These are phyloP conservation scores for Rhizopus microsporus DNA, from an alignment of 371 early-diverging fungal species.

Conservation along the genomic window DNA sequence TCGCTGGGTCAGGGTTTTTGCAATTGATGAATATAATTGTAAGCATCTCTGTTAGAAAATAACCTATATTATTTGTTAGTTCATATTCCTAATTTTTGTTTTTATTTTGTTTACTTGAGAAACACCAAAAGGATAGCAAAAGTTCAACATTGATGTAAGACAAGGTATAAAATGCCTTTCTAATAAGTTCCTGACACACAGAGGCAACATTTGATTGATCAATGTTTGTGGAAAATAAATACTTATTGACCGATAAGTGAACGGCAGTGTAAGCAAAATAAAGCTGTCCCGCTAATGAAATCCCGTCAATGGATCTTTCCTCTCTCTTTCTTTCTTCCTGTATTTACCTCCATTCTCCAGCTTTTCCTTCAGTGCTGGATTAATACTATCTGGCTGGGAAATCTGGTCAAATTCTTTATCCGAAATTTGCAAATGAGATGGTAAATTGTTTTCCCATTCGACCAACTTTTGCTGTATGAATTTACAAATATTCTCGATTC, in stretches of 20 bases:
- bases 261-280: conserved; percentile 27
- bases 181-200: conserved; percentile 24
- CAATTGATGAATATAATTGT: conserved; percentile 29
- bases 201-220: conserved; percentile 9
- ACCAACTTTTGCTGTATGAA: conserved; percentile 24
- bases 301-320: neutral
- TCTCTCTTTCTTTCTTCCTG: neutral
- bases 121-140: conserved; percentile 36
- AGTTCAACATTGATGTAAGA: conserved; percentile 17
- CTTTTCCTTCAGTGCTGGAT: conserved; percentile 20
- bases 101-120: conserved; percentile 27
- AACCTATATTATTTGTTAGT: conserved; percentile 16
- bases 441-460: conserved; percentile 32
- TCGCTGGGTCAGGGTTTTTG: conserved; percentile 14
- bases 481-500: conserved; percentile 24
- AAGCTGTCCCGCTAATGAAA: conserved; percentile 31
- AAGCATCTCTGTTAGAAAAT: conserved; percentile 26
- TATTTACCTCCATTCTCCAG: conserved; percentile 37
- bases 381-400: conserved; percentile 10
- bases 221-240: conserved; percentile 24
- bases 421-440: conserved; percentile 21
- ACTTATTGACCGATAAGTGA: conserved; percentile 22
- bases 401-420: conserved; percentile 22
- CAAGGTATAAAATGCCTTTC: conserved; percentile 20
- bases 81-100: neutral